phyloP scores from a whole-genome alignment of 2,329 filamentous ascomycete species.

The Cytospora leucostoma region DNA sequence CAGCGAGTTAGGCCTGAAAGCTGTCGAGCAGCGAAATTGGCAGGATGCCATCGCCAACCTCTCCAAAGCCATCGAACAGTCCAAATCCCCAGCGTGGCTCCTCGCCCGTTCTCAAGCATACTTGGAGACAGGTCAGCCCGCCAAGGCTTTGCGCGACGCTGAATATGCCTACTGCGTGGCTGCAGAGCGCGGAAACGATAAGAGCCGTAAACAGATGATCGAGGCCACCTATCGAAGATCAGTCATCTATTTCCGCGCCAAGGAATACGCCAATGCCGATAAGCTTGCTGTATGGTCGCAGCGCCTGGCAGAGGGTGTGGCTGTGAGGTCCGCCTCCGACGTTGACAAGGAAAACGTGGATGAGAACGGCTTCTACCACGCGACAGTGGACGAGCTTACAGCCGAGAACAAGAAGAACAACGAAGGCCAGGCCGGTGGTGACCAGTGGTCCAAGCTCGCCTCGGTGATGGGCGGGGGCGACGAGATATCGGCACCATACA shows the following conservation, averaged over 20 bases:
- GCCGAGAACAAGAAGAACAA: slow-evolving; percentile 28
- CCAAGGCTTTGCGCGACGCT: slow-evolving; percentile 69
- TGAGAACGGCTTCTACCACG: slow-evolving; percentile 50
- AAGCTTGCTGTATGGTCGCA: slow-evolving; percentile 65
- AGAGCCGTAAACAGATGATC: slow-evolving; percentile 67
- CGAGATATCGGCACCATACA: slow-evolving; percentile 31
- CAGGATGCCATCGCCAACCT: slow-evolving; percentile 67
- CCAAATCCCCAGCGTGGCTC: slow-evolving; percentile 74
- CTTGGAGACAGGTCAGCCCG: slow-evolving; percentile 61
- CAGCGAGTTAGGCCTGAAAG: slow-evolving; percentile 64
- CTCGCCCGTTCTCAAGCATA: slow-evolving; percentile 80
- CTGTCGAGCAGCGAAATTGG: slow-evolving; percentile 65
- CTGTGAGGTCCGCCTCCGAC: slow-evolving; percentile 39
- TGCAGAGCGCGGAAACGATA: slow-evolving; percentile 62
- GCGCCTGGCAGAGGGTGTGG: slow-evolving; percentile 43
- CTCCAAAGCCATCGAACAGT: slow-evolving; percentile 65
- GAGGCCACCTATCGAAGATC: slow-evolving; percentile 82
- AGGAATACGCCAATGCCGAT: slow-evolving; percentile 73
- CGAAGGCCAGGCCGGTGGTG: slow-evolving; percentile 12
- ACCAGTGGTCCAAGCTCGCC: slow-evolving; percentile 18
- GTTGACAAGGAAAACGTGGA: slow-evolving; percentile 40
- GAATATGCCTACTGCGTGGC: slow-evolving; percentile 65
- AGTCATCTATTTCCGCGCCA: slow-evolving; percentile 70
- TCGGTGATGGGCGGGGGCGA: slow-evolving; percentile 27
- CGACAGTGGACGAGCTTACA: slow-evolving; percentile 39